Base-by-base conservation (phyloP, 2,329 filamentous ascomycete genomes). In the Macrophomina pseudophaseolina region DNA sequence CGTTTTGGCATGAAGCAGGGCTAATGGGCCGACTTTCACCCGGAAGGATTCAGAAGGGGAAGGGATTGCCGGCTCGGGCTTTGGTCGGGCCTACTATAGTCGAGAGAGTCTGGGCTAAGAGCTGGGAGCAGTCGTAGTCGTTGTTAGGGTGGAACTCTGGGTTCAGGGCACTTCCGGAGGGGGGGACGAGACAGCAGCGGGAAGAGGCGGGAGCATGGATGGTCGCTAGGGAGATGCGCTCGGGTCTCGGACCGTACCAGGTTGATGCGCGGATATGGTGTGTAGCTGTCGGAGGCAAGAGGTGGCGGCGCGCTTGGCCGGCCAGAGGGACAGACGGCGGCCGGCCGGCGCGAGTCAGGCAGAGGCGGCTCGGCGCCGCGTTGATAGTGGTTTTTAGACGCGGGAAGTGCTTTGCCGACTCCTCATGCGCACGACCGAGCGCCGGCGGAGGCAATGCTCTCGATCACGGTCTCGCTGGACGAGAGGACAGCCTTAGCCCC, bases 371-470 rank as follows among this genome's bases (percentile, higher is more conserved):
- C 23, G 32, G 52, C 23, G 23, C 52, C 28, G 32, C 8, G 8
- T 44, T 44, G 8, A 5, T 7, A 12, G 28, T n/a, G 3, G 28
- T 4, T 16, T 33, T 33, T 53, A 32, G 40, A 35, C 40, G 5
- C 46, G 54, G 56, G 28, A 48, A 46, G 48, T 44, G 56, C 42
- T 48, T 60, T 30, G 28, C 56, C 56, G 56, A 28, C 1, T 14
- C 1, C 2, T n/a, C n/a, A 49, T 23, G 46, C 46, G 28, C 46
- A 18, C 46, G 49, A n/a, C 14, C 5, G 49, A 18, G 30, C 14
- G 28, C 9, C 4, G 49, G 9, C 12, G 49, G 35, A 12, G 35
- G 35, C 35, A 12, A 38, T 38, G 6, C 7, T 38, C 7, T 7
- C 49, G 4, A 30, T 11, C 49, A 16, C 28, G 49, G 49, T 11